Base-by-base conservation (phyloP, 2,329 filamentous ascomycete genomes). In the Colletotrichum gigasporum region DNA sequence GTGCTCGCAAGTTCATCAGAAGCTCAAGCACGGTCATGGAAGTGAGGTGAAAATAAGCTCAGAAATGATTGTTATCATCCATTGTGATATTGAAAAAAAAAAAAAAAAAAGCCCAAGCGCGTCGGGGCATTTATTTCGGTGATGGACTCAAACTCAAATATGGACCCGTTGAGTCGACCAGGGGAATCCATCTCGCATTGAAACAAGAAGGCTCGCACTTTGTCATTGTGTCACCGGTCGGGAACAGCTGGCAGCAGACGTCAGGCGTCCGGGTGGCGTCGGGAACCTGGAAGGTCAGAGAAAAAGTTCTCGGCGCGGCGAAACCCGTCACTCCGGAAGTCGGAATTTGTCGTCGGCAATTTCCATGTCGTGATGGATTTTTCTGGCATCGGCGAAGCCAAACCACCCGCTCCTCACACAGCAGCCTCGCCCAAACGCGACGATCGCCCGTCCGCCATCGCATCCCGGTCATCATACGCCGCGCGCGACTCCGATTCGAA, bases 311-410 rank as follows among this genome's bases (percentile, higher is more conserved):
- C 61, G 61, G 61, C 41, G 32, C 47, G 61, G 61, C 10, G 7
- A 61, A 64, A 64, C 61, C 30, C 20, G 18, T 6, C 7, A 14
- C 39, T 30, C 47, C 47, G 56, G 16, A 14, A 16, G 42, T 47
- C 58, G 63, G 63, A 65, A 65, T 65, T 65, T 65, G 34, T 65
- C 58, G 44, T 63, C 58, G 51, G 63, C 58, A 57, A 52, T 45
- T 32, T 63, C 35, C 39, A 60, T 44, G 4, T 55, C 41, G 34
- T 55, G 44, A 58, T 52, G 63, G 59, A 52, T 47, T 65, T 65
- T 65, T 52, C 37, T 63, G 32, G 51, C 39, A 51, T 48, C 37
- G 30, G 32, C 39, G 58, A 39, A 35, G 56, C 20, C 18, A 24
- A 22, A 30, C 28, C 32, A 35, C 39, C 24, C 24, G n/a, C n/a